These are phyloP conservation scores for Liriodendron chinense DNA, from an alignment of 164 flowering plant genomes.

Conservation along the genomic window DNA sequence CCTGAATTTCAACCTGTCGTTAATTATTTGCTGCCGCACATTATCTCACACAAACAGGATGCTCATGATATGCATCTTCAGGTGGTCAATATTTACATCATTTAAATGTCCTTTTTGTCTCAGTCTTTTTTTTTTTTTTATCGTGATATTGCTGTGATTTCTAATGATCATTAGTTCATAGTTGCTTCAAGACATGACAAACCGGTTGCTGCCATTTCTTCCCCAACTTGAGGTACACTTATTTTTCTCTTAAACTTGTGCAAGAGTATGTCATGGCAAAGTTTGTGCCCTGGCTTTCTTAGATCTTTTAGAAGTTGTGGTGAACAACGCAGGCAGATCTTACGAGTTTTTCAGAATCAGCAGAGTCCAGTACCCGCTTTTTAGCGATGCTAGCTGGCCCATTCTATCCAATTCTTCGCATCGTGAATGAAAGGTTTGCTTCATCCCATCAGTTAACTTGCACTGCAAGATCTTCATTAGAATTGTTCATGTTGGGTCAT, in stretches of 20 bases:
- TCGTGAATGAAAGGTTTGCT: constrained; percentile 71
- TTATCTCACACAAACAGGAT: constrained; percentile 76
- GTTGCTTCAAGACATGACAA: constrained; percentile 92
- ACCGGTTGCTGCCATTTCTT: constrained; percentile 63
- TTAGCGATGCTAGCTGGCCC: constrained; percentile 95
- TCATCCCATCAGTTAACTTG: background rate
- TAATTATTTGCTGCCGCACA: constrained; percentile 70
- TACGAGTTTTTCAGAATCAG: constrained; percentile 51
- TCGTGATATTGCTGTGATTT: constrained; percentile 20
- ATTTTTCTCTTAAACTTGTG: background rate
- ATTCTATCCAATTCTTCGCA: constrained; percentile 75
- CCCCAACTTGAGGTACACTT: constrained; percentile 86
- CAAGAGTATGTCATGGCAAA: background rate
- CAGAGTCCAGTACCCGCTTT: constrained; percentile 64
- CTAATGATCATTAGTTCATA: constrained; percentile 42
- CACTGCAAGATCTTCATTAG: background rate
- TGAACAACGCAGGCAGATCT: constrained; percentile 61
- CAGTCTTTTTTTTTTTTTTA: background rate
- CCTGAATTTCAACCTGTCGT: constrained; percentile 93
- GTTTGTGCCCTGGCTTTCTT: background rate
- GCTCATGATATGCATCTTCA: constrained; percentile 74
- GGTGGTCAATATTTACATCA: constrained; percentile 38
- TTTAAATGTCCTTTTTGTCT: constrained; percentile 4
- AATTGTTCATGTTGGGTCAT: background rate
- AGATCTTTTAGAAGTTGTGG: background rate